Percentiles rank a stretch among this genome's conserved stretches.
These are phyloP conservation scores for Trypanosomatidae sp. DNA, from an alignment of 208 protist genomes.

Conservation along the genomic window DNA sequence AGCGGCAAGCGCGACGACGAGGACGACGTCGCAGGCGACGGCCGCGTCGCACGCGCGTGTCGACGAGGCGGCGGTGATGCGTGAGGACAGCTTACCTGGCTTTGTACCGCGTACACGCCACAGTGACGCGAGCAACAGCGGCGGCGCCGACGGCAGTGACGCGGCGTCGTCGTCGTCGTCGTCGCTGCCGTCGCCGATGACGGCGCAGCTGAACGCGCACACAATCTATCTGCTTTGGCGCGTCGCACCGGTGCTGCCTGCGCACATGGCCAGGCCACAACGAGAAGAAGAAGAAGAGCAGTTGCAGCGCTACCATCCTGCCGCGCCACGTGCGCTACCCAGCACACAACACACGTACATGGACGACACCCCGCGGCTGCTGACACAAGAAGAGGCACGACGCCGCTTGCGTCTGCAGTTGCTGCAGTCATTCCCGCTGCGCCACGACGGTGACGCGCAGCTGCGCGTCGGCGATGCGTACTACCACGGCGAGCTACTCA, in stretches of 20 bases:
- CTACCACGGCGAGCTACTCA: slow-evolving; percentile 39
- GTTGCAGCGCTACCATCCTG: no score
- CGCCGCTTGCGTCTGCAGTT: slow-evolving; percentile 27
- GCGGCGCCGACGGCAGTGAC: no score
- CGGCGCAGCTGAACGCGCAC: neutral
- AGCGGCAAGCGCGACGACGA: no score
- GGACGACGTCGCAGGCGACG: neutral
- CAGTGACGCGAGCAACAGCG: no score
- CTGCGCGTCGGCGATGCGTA: slow-evolving; percentile 59
- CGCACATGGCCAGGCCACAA: neutral
- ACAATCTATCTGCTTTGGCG: slow-evolving; percentile 1
- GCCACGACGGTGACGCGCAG: slow-evolving; percentile 17
- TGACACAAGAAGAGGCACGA: slow-evolving; percentile 30
- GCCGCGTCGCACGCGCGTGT: neutral
- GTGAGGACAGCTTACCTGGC: no score
- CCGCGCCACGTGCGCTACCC: no score
- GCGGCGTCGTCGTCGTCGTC: no score
- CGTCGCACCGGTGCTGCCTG: slow-evolving; percentile 1
- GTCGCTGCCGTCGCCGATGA: no score
- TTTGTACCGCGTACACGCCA: no score
- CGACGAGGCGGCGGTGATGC: no score
- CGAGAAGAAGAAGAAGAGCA: no score
- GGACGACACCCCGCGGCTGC: slow-evolving; percentile 2
- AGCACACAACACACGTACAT: no score
- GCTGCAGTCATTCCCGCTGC: slow-evolving; percentile 13